Percentiles rank a stretch among this genome's conserved stretches.
phyloP scores from a whole-genome alignment of 768 basidiomycete genomes.

The Pleurotus tuber-regium region DNA sequence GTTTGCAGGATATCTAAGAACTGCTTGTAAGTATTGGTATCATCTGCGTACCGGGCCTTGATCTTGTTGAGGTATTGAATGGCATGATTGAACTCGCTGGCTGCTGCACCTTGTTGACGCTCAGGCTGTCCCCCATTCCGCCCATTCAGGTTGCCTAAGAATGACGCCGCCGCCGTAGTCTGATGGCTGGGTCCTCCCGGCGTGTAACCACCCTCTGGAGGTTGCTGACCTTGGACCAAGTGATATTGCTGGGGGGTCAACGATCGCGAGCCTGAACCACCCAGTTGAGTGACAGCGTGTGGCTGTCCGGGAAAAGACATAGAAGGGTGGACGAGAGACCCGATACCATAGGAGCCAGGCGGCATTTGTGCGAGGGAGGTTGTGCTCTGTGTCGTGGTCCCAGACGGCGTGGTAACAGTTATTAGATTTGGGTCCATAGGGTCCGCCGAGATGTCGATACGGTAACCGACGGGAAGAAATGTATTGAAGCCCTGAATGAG shows the following conservation, averaged over 20 bases:
- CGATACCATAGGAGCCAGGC: conserved; percentile 29
- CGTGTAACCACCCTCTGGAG: conserved; percentile 41
- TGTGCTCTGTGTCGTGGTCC: conserved; percentile 67
- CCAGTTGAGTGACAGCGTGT: conserved; percentile 25
- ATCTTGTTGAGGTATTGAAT: conserved; percentile 99
- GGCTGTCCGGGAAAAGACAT: conserved; percentile 31
- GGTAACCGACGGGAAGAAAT: conserved; percentile 72
- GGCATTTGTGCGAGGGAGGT: conserved; percentile 28
- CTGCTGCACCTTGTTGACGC: conserved; percentile 45
- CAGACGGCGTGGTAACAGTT: conserved; percentile 78
- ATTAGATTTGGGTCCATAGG: conserved; percentile 69
- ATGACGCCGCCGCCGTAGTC: conserved; percentile 60
- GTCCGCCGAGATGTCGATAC: conserved; percentile 37
- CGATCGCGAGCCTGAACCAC: conserved; percentile 49
- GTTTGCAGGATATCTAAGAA: conserved; percentile 87
- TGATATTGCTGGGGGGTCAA: conserved; percentile 52
- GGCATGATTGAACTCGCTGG: conserved; percentile 84
- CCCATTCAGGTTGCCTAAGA: conserved; percentile 58
- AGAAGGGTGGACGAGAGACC: conserved; percentile 25
- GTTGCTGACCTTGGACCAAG: conserved; percentile 30
- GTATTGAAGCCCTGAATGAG: conserved; percentile 85
- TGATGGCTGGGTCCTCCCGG: conserved; percentile 41
- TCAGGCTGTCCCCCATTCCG: conserved; percentile 35
- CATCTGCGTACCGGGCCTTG: conserved; percentile 85
- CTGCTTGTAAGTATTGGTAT: conserved; percentile 90